A percentile compares a stretch with the other conserved stretches of the same genome.
phyloP scores from a whole-genome alignment of 495 filamentous ascomycete species.

The Penicillium odoratum region DNA sequence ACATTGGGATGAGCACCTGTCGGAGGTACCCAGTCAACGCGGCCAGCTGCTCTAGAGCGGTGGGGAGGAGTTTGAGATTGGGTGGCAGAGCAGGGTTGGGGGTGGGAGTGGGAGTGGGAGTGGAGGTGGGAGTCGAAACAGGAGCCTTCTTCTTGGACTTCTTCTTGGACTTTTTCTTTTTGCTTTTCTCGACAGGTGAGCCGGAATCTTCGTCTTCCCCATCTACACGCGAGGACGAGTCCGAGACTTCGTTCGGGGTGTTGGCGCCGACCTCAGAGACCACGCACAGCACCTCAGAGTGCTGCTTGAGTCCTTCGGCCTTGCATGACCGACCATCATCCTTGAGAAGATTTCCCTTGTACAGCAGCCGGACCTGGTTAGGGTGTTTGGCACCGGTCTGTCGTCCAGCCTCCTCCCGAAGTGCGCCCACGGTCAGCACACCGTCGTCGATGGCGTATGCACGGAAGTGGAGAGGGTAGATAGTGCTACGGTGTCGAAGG shows the following conservation, averaged over 20 bases:
- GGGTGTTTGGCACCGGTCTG: slow-evolving; percentile 60
- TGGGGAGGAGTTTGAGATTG: slow-evolving; percentile 32
- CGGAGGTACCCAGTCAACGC: slow-evolving; percentile 66
- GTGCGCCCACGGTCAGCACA: slow-evolving; percentile 63
- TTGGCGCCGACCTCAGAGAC: slow-evolving; percentile 55
- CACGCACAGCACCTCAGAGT: slow-evolving; percentile 72
- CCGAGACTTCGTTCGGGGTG: slow-evolving; percentile 48
- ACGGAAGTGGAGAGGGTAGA: slow-evolving; percentile 77
- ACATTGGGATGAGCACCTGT: slow-evolving; percentile 64
- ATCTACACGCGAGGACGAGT: slow-evolving; percentile 28
- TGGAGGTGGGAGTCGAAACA: slow-evolving; percentile 17
- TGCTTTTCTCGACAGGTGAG: slow-evolving; percentile 30
- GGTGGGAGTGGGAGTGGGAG: slow-evolving; percentile 25
- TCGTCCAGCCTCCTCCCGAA: slow-evolving; percentile 64
- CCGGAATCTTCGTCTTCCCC: slow-evolving; percentile 32
- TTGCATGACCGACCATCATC: slow-evolving; percentile 64
- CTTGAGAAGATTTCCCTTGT: slow-evolving; percentile 77
- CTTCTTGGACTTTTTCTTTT: slow-evolving; percentile 41
- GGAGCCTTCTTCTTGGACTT: slow-evolving; percentile 42
- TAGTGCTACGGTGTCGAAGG: slow-evolving; percentile 68
- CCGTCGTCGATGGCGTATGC: slow-evolving; percentile 81
- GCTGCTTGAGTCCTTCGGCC: slow-evolving; percentile 75
- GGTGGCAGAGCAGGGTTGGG: slow-evolving; percentile 37
- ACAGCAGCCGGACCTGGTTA: slow-evolving; percentile 70
- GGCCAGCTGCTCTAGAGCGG: slow-evolving; percentile 70